Evolutionary conservation across 2,329 filamentous ascomycete genomes (phyloP), one percentile per base, ranked within the genome.

Genomic region (Hymenoscyphus infarciens): DNA sequence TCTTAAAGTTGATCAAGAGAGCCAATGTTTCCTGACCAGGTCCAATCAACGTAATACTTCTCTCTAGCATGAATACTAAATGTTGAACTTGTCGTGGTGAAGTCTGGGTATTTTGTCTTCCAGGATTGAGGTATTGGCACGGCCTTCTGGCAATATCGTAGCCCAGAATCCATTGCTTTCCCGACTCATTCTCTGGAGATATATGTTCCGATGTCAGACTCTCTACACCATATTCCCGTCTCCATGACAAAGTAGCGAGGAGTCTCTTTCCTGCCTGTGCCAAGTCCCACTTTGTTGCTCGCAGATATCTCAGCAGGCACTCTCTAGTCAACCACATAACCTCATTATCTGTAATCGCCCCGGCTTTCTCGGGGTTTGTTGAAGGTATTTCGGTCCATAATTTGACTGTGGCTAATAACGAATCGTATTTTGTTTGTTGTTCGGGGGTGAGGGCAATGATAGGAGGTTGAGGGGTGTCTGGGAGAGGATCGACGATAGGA

Each of bases 61-160:
- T 85, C 80, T 99, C 95, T 52, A 98, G 79, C 93, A 98, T 97
- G 79, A 90, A 99, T 59, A 97, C 92, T 64, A 99, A 80, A 75
- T 98, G 93, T 77, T 99, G 88, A 61, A 97, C 87, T 78, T 98
- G 95, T 70, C 91, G 85, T 42, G 92, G 90, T 65, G 87, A 90
- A 62, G 87, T 83, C 69, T 96, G 88, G 1, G 95, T 98, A 80
- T 99, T 99, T 79, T 99, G 95, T 69, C 89, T 87, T 35, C 88
- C 91, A 1, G 95, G 95, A 74, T 90, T 89, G 64, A 99, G 84
- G 77, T 97, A 97, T 72, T 95, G 86, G 75, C 93, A 97, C 1
- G 93, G 92, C n/a, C 94, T 83, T 57, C 84, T 89, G 64, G 91
- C 81, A 63, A 88, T 90, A 78, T 99, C 95, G 77, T 87, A 99